Evolutionary conservation across 1,284 basidiomycete genomes (phyloP), one percentile per base, ranked within the genome.

Genomic region (Cutaneotrichosporon cavernicola): DNA sequence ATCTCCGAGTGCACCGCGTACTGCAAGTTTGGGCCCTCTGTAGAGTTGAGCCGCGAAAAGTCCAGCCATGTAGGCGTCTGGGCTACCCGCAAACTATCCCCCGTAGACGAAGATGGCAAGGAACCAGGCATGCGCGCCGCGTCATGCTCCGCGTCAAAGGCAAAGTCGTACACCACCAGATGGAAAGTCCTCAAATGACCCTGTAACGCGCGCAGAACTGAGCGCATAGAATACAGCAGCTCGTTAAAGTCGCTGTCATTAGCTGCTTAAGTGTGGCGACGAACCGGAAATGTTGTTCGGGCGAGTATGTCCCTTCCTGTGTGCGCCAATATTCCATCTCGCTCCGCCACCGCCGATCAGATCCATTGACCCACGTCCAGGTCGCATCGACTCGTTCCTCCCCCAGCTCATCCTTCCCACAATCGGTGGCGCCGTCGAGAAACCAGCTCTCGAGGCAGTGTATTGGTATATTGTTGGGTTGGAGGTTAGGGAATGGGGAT

Each of bases 341-440:
- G 14, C 69, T 59, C n/a, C 63, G 38, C 79, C 78, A 80, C 3
- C 74, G 62, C 11, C 60, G 60, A 65, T 80, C 79, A 0, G 71
- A 71, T 0, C 79, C 79, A 56, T 80, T 80, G 21, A 79, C 78
- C 79, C 79, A 79, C 0, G 76, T 62, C 75, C 75, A 80, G 0
- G 72, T 77, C 2, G 72, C 75, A 57, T 80, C 79, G 21, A 79
- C 65, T 31, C 61, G 69, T 38, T 77, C 76, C 63, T 79, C 79
- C 21, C 76, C 77, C 18, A 79, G 58, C 26, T 78, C 74, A 5
- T 49, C 58, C 32, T 60, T 51, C 5, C 68, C 69, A 55, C 78
- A 80, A 8, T 65, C 30, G 13, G 72, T 73, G 60, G 76, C 74
- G 31, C 79, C 79, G 22, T 75, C 65, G 10, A 66, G 60, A 56